Percentiles rank a stretch among this genome's conserved stretches.
Evolutionary conservation across 306 rosid species (phyloP).

Genomic region (Urtica urens): DNA sequence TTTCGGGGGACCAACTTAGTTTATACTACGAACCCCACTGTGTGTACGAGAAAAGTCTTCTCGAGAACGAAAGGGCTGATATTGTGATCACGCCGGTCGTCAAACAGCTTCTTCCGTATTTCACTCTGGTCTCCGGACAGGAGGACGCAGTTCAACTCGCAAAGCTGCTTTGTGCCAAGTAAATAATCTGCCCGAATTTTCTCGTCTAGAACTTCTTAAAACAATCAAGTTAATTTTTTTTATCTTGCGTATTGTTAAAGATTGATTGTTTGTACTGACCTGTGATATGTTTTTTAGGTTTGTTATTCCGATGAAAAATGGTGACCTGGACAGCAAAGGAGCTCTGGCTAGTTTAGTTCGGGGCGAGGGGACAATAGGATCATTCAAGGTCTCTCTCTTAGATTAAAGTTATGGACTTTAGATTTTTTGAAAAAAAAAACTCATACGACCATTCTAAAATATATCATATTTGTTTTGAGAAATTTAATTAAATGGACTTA

Average conservation of each 20-base stretch:
- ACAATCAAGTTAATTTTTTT: no score
- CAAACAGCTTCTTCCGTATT: conserved; percentile 73
- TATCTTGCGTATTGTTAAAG: not conserved
- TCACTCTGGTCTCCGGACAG: conserved; percentile 86
- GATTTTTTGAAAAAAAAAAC: no score
- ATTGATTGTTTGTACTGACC: conserved; percentile 4
- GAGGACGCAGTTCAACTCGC: conserved; percentile 91
- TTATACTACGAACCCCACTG: conserved; percentile 96
- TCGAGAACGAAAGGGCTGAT: conserved; percentile 70
- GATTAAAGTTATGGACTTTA: conserved; percentile 9
- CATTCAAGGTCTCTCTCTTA: conserved; percentile 73
- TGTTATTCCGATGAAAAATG: conserved; percentile 78
- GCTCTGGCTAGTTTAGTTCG: conserved; percentile 51
- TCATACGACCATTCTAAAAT: no score
- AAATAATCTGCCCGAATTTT: not conserved
- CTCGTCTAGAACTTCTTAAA: no score
- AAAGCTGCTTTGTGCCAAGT: conserved; percentile 76
- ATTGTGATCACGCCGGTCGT: conserved; percentile 84
- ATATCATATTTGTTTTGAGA: no score
- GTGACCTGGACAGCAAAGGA: conserved; percentile 82
- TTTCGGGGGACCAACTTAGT: conserved; percentile 49
- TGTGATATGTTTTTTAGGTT: conserved; percentile 31
- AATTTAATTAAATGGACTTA: no score
- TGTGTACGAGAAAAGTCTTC: conserved; percentile 42
- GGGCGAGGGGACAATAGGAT: conserved; percentile 66